phyloP scores from a whole-genome alignment of 192 early-diverging fungal genomes.

The Anaeromyces robustus region DNA sequence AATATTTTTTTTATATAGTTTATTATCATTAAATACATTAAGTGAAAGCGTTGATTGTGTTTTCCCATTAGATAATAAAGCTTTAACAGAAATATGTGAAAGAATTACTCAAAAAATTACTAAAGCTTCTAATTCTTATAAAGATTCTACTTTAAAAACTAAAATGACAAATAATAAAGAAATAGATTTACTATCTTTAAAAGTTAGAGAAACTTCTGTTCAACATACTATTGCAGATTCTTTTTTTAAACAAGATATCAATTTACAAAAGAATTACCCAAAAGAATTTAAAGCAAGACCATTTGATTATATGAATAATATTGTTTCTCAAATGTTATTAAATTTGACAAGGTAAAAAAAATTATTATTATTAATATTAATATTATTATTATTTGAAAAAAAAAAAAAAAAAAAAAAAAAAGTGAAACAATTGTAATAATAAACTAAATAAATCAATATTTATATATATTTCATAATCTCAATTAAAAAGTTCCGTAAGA shows the following conservation, averaged over 20 bases:
- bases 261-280: not conserved
- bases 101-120: slow-evolving; percentile 8
- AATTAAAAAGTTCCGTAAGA: slow-evolving; percentile 26
- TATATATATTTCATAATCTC: too few relatives aligned
- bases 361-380: too few relatives aligned
- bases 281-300: not conserved
- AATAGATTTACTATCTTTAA: slow-evolving; percentile 10
- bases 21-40: slow-evolving; percentile 24
- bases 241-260: not conserved
- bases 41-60: slow-evolving; percentile 26
- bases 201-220: slow-evolving; percentile 1
- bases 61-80: slow-evolving; percentile 37
- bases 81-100: slow-evolving; percentile 24
- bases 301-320: not conserved
- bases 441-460: not conserved
- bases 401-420: too few relatives aligned
- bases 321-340: not conserved
- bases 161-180: not conserved
- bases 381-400: too few relatives aligned
- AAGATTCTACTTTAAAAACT: slow-evolving; percentile 4
- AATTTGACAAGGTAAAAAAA: not conserved
- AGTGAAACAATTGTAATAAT: not conserved
- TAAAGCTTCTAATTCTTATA: not conserved
- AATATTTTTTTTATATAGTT: slow-evolving; percentile 1
- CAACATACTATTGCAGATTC: not conserved